phyloP scores from a whole-genome alignment of 495 filamentous ascomycete species.

The Talaromyces nanjingensis region DNA sequence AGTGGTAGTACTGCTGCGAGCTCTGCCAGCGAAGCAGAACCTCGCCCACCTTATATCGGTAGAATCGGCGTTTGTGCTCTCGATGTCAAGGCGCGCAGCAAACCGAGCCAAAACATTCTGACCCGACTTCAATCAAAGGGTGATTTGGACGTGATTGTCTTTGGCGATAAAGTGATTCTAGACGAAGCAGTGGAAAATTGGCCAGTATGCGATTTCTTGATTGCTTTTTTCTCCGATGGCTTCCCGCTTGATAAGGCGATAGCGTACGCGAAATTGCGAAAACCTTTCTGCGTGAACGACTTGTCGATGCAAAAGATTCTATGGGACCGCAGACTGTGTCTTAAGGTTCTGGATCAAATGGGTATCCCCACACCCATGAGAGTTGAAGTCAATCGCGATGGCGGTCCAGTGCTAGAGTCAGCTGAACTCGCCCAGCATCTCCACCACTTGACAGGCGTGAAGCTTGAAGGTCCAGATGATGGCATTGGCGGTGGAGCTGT shows the following conservation, averaged over 20 bases:
- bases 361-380: slow-evolving; percentile 81
- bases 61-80: slow-evolving; percentile 90
- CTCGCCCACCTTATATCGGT: slow-evolving; percentile 34
- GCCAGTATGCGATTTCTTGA: slow-evolving; percentile 77
- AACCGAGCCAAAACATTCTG: slow-evolving; percentile 90
- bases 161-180: slow-evolving; percentile 96
- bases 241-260: slow-evolving; percentile 97
- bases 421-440: slow-evolving; percentile 71
- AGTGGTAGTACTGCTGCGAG: slow-evolving; percentile 72
- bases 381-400: slow-evolving; percentile 91
- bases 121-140: slow-evolving; percentile 83
- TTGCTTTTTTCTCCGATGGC: slow-evolving; percentile 96
- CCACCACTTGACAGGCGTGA: slow-evolving; percentile 70
- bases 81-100: slow-evolving; percentile 92
- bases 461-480: slow-evolving; percentile 66
- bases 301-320: slow-evolving; percentile 96
- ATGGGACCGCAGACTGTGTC: slow-evolving; percentile 89
- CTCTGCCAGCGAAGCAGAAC: slow-evolving; percentile 44
- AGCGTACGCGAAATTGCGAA: slow-evolving; percentile 82
- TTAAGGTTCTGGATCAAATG: slow-evolving; percentile 81
- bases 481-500: slow-evolving; percentile 58
- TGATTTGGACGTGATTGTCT: slow-evolving; percentile 93
- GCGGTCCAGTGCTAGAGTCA: slow-evolving; percentile 72
- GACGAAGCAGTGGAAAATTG: slow-evolving; percentile 73
- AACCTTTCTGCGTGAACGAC: slow-evolving; percentile 96